Base-by-base conservation (phyloP, 2,329 filamentous ascomycete genomes). In the Passalora sequoiae region DNA sequence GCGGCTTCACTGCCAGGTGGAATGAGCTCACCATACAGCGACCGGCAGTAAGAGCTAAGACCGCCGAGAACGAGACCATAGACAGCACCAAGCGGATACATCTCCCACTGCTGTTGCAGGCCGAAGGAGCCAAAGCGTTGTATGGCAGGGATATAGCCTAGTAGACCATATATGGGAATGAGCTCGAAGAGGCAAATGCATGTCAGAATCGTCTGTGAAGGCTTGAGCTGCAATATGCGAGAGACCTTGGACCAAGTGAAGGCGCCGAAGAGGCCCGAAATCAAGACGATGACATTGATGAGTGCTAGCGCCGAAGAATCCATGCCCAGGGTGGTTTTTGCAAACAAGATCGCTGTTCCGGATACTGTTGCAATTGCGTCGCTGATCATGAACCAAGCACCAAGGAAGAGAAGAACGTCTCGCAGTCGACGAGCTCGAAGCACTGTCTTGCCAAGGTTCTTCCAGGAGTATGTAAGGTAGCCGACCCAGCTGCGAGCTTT, bases 41-140 rank as follows among this genome's bases (percentile, higher is more conserved):
- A 89, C 30, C 92, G 83, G 62, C 92, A 97, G 66, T 97, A 96
- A 17, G 84, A 85, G 45, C 86, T 88, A 29, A 98, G 70, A 0
- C 92, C 92, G n/a, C 92, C 92, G 21, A 97, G 79, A 2, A 97
- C 89, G 38, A 98, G 80, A 0, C 92, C 92, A 64, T 96, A 97
- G 9, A 97, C 80, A 3, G 86, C 85, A 0, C 88, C 89, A 1
- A 98, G 69, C 0, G 87, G 86, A 58, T 92, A 97, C 87, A 98
- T 96, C 58, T 98, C 92, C 86, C 89, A 95, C 3, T 86, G 83
- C 61, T 92, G 83, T 65, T 95, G 89, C n/a, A 98, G 74, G 1
- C 92, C 92, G 29, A 89, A 69, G 4, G 86, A 80, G 1, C 88
- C 89, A 66, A 84, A 79, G 6, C 73, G 69, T 56, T 81, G 77